These are phyloP conservation scores for Lactarius hatsudake DNA, from an alignment of 768 basidiomycete genomes.

Conservation along the genomic window DNA sequence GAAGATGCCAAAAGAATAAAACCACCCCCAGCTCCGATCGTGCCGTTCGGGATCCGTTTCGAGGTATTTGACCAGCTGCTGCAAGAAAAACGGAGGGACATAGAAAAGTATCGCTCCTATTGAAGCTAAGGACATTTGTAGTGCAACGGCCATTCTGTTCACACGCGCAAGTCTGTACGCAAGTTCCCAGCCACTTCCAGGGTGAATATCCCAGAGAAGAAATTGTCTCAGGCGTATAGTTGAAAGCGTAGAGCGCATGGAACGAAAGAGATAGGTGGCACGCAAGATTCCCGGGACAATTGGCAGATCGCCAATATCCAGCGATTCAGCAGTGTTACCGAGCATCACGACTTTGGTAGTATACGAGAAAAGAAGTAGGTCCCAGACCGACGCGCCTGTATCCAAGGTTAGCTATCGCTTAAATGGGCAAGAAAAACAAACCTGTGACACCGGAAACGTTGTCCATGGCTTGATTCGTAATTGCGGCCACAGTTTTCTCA, in stretches of 20 bases:
- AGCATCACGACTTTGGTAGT: constrained; percentile 86
- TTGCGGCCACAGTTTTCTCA: constrained; percentile 56
- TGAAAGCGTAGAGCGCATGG: constrained; percentile 59
- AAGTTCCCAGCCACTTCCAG: constrained; percentile 64
- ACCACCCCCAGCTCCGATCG: constrained; percentile 70
- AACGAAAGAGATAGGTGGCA: constrained; percentile 54
- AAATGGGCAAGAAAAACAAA: constrained; percentile 29
- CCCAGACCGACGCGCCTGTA: constrained; percentile 56
- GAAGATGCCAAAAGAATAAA: constrained; percentile 57
- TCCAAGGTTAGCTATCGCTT: neutral
- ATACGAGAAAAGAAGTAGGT: constrained; percentile 74
- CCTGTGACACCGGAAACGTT: constrained; percentile 71
- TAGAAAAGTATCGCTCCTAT: constrained; percentile 65
- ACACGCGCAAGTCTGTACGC: constrained; percentile 58
- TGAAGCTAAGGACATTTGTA: constrained; percentile 51
- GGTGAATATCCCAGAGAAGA: constrained; percentile 54
- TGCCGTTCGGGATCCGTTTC: constrained; percentile 58
- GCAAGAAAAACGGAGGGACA: constrained; percentile 56
- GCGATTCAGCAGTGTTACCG: constrained; percentile 65
- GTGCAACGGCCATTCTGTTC: constrained; percentile 44
- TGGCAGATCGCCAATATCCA: constrained; percentile 88
- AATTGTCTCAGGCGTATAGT: constrained; percentile 46
- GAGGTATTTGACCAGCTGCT: constrained; percentile 57
- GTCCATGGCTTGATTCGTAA: constrained; percentile 60
- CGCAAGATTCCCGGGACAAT: constrained; percentile 76